Conservation (phyloP, 2,329 filamentous ascomycete species). For the Dactylellina leptospora region DNA sequence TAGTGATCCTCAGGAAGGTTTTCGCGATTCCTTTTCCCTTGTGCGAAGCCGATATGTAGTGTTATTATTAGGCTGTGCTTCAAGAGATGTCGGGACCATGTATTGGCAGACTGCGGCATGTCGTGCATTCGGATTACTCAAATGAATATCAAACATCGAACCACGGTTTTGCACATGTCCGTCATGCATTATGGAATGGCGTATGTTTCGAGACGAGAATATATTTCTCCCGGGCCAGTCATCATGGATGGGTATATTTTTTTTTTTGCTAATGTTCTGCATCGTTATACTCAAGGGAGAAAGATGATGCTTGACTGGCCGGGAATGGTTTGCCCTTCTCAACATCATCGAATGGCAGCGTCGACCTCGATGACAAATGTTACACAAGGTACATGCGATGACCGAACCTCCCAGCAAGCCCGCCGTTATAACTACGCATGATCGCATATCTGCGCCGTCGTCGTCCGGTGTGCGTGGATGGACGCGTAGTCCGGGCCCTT, state of each 20-base stretch:
- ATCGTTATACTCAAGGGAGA: no score
- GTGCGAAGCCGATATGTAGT: no score
- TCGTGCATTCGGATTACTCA: constrained; percentile 44
- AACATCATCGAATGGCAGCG: no score
- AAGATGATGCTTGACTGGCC: neutral
- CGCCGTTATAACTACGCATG: neutral
- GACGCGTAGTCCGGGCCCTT: no score
- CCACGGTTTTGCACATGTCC: neutral
- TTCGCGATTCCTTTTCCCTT: neutral
- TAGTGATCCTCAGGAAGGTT: neutral
- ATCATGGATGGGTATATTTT: no score
- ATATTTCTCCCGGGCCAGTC: no score
- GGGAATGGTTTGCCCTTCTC: neutral
- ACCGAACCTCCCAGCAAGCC: neutral
- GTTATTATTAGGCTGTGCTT: constrained; percentile 6
- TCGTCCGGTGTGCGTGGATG: neutral
- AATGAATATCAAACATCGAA: neutral
- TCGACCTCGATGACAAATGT: constrained; percentile 27
- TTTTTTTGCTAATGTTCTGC: no score
- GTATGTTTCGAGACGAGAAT: no score
- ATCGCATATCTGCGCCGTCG: neutral
- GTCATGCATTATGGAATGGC: constrained; percentile 6
- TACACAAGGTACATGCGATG: constrained; percentile 22
- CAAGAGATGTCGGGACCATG: neutral
- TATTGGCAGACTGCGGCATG: neutral